Conservation (phyloP, 2,329 filamentous ascomycete species). For the Helminthosporium solani region DNA sequence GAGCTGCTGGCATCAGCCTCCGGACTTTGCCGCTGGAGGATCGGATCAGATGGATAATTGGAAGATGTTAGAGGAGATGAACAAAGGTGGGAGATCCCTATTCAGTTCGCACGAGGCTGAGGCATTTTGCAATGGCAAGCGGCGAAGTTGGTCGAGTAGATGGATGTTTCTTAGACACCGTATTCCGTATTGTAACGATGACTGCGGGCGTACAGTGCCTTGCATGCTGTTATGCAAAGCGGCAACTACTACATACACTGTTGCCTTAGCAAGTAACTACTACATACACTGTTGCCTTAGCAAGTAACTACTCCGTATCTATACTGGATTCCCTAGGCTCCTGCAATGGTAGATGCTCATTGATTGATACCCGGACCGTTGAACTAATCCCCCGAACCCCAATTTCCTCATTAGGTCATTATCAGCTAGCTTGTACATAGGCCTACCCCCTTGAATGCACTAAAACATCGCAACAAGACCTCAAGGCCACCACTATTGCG, state of each 20-base stretch:
- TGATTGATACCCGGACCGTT: not conserved
- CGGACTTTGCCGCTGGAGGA: no score
- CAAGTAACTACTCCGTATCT: no score
- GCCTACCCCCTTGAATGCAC: no score
- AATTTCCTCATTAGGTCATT: conserved; percentile 9
- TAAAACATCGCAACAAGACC: not conserved
- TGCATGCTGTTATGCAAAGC: no score
- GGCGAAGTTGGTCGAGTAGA: not conserved
- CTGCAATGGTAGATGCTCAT: not conserved
- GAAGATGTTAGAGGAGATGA: not conserved
- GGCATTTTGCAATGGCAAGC: not conserved
- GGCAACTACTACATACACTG: no score
- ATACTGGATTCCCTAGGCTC: no score
- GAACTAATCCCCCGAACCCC: not conserved
- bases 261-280: no score
- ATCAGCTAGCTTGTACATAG: not conserved
- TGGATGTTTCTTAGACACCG: not conserved
- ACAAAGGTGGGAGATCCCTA: no score
- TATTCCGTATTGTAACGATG: not conserved
- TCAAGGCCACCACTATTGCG: not conserved
- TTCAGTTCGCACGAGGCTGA: not conserved
- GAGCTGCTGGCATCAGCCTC: no score
- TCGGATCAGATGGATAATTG: no score
- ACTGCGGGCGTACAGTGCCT: no score
- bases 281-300: no score